Conservation (phyloP, 106 monocot species). For the Dioscorea zingiberensis region DNA sequence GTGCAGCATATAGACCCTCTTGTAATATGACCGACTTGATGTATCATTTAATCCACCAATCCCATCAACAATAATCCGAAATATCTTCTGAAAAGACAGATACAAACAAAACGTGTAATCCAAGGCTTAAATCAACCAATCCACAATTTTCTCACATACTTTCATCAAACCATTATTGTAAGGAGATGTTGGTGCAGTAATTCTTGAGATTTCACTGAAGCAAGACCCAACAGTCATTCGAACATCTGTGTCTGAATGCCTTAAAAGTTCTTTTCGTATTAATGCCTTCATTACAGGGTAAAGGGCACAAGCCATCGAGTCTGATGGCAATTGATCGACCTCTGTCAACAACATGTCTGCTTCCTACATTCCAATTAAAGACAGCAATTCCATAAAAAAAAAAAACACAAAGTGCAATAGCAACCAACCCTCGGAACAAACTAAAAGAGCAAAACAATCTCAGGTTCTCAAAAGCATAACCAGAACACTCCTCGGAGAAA, state of each 20-base stretch:
- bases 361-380: conserved; percentile 12
- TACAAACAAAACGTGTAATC: not conserved
- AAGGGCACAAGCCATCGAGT: conserved; percentile 18
- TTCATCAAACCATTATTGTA: conserved; percentile 35
- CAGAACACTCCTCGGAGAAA: not conserved
- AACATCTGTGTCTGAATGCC: conserved; percentile 26
- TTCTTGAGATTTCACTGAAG: conserved; percentile 34
- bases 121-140: not conserved
- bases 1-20: conserved; percentile 31
- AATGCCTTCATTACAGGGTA: conserved; percentile 27
- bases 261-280: conserved; percentile 22
- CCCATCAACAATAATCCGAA: conserved; percentile 25
- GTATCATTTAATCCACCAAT: conserved; percentile 30
- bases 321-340: conserved; percentile 28
- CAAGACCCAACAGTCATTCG: conserved; percentile 25
- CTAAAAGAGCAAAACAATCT: not conserved
- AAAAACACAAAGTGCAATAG: not conserved
- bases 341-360: conserved; percentile 19
- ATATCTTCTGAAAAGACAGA: conserved; percentile 19
- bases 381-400: not conserved
- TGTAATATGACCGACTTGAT: conserved; percentile 21
- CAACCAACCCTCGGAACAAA: not conserved
- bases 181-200: conserved; percentile 36
- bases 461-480: not conserved
- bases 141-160: conserved; percentile 8